Conservation (phyloP, 1,284 basidiomycete species). For the Tilletia setariae region DNA sequence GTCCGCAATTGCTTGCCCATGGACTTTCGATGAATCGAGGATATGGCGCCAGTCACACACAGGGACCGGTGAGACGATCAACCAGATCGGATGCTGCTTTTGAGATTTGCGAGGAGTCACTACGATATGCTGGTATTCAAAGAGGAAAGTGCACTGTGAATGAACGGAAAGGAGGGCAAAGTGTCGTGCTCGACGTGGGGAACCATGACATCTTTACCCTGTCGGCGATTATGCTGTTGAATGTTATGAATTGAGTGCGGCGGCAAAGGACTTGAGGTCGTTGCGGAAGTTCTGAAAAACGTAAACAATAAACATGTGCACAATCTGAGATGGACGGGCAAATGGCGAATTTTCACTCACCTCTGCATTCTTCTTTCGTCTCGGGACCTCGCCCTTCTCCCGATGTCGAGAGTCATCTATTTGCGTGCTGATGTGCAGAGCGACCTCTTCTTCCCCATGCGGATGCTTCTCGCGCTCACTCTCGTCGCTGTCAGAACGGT, state of each 20-base stretch:
- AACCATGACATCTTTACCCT: too few species aligned
- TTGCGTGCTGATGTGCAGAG: not conserved
- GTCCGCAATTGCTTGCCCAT: too few species aligned
- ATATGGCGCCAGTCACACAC: too few species aligned
- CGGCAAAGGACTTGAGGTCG: slow-evolving; percentile 9
- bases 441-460: not conserved
- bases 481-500: not conserved
- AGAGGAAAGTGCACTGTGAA: too few species aligned
- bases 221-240: too few species aligned
- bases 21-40: too few species aligned
- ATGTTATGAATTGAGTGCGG: slow-evolving; percentile 5
- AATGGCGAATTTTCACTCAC: not conserved
- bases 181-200: too few species aligned
- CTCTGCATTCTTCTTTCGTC: not conserved
- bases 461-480: not conserved
- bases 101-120: too few species aligned
- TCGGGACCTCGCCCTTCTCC: not conserved
- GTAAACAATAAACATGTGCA: not conserved
- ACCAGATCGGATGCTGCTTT: too few species aligned
- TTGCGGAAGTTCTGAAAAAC: not conserved
- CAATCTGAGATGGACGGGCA: not conserved
- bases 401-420: not conserved
- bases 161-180: too few species aligned
- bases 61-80: too few species aligned
- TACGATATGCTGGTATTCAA: too few species aligned